These are phyloP conservation scores for Protea cynaroides DNA, from an alignment of 164 flowering plant genomes.

Conservation along the genomic window DNA sequence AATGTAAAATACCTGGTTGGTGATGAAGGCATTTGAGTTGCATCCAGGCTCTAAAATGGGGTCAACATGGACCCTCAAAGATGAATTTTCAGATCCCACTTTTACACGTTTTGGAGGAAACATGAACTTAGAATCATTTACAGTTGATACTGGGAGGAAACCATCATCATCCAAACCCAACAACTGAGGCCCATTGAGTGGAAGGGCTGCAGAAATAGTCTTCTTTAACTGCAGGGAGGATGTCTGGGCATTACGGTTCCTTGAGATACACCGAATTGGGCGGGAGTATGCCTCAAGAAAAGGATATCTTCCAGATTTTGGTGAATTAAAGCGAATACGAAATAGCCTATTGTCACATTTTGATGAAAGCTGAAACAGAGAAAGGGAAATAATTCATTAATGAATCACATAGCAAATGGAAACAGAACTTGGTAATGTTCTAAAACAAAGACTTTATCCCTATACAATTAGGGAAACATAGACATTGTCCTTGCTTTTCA, in stretches of 20 bases:
- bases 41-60: conserved; percentile 22
- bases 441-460: no score
- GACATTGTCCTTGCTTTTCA: no score
- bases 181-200: conserved; percentile 34
- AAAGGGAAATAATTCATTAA: neutral
- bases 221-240: conserved; percentile 39
- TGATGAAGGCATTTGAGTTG: conserved; percentile 29
- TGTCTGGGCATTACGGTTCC: conserved; percentile 38
- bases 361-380: conserved; percentile 72
- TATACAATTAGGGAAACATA: neutral
- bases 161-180: conserved; percentile 28
- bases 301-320: conserved; percentile 40
- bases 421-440: neutral
- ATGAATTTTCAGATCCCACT: conserved; percentile 40
- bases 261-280: conserved; percentile 74
- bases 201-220: conserved; percentile 21
- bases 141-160: conserved; percentile 9
- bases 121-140: conserved; percentile 32
- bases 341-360: conserved; percentile 79
- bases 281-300: conserved; percentile 56
- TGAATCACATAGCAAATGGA: neutral
- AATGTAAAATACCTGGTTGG: conserved; percentile 36
- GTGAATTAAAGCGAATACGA: conserved; percentile 52
- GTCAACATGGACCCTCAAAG: conserved; percentile 19
- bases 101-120: conserved; percentile 52